Percentiles rank a stretch among this genome's conserved stretches.
These are phyloP conservation scores for Cenchrus purpureus DNA, from an alignment of 176 grass and related monocot species.

Conservation along the genomic window DNA sequence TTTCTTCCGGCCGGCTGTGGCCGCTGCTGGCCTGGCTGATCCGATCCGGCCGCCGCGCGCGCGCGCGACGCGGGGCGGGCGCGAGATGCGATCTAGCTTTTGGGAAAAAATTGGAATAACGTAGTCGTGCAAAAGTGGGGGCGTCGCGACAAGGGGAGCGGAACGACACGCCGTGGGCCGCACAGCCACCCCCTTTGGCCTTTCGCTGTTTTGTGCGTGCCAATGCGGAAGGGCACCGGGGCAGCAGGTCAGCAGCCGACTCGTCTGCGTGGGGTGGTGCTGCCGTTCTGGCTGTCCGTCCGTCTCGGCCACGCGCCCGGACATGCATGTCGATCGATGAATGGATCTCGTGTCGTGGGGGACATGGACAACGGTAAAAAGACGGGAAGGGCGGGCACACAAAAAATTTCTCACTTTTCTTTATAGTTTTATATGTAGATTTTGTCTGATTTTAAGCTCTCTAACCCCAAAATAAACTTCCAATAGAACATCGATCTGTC, in stretches of 20 bases:
- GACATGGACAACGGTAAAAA: background rate
- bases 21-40: background rate
- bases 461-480: too few species aligned
- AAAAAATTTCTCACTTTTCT: too few species aligned
- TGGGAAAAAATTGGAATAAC: background rate
- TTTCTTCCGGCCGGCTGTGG: too few species aligned
- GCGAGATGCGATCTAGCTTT: background rate
- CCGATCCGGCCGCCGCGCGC: background rate
- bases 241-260: background rate
- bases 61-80: background rate
- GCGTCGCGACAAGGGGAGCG: conserved; percentile 47
- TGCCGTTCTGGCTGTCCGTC: background rate
- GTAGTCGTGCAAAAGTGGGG: conserved; percentile 12
- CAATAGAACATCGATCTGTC: too few species aligned
- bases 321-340: background rate
- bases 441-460: too few species aligned
- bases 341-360: background rate
- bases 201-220: conserved; percentile 11
- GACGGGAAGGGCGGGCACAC: too few species aligned
- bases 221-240: background rate
- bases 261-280: background rate
- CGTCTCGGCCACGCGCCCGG: background rate
- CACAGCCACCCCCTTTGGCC: background rate
- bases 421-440: too few species aligned
- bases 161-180: background rate